These are phyloP conservation scores for Cynara cardunculus DNA, from an alignment of 129 eudicot species.

Conservation along the genomic window DNA sequence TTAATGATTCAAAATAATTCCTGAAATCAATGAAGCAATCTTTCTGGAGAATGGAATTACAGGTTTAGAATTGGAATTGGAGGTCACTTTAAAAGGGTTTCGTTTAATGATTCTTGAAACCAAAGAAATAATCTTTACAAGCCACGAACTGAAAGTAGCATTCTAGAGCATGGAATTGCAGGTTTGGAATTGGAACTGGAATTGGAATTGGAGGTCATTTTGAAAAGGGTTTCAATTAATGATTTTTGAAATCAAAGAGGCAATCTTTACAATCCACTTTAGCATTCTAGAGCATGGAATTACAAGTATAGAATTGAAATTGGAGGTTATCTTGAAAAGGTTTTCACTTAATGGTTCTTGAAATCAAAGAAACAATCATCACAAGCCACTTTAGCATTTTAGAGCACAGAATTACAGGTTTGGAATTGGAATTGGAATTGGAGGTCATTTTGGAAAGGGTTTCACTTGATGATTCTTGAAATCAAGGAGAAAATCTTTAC, in stretches of 20 bases:
- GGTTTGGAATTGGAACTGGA: not conserved
- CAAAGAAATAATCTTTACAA: conserved; percentile 14
- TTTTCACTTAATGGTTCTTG: conserved; percentile 20
- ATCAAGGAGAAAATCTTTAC: conserved; percentile 6
- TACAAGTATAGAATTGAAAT: not conserved
- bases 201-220: not conserved
- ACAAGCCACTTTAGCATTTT: not conserved
- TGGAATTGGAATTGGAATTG: not conserved
- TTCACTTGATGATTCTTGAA: too few relatives aligned
- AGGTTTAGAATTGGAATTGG: not conserved
- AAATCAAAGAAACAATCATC: conserved; percentile 15
- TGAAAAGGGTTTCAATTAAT: not conserved
- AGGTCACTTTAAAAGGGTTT: not conserved
- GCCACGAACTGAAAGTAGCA: not conserved
- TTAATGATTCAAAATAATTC: too few relatives aligned
- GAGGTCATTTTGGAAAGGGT: not conserved
- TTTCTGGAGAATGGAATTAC: not conserved
- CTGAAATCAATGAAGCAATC: conserved; percentile 20
- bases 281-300: not conserved
- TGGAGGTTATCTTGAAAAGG: not conserved
- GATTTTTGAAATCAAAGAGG: conserved; percentile 21
- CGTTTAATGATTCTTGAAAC: conserved; percentile 24
- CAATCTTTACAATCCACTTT: not conserved
- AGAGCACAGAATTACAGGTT: not conserved
- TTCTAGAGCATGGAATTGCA: not conserved